Conservation (phyloP, 1,284 basidiomycete genomes). For the Apiotrichum laibachii region DNA sequence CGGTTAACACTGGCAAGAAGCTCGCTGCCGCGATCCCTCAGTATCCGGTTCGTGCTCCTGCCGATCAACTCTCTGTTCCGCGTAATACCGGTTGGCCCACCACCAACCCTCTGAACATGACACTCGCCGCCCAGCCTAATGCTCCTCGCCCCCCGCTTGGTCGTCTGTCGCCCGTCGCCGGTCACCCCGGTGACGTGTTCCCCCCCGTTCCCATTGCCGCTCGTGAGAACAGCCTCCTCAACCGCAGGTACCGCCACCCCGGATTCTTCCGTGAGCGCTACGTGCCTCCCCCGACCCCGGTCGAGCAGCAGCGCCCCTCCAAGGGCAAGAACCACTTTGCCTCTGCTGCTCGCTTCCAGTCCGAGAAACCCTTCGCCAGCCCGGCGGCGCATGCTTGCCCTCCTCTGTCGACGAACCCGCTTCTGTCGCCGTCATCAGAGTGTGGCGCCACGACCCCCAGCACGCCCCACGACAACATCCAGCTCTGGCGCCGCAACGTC, state of each 20-base stretch:
- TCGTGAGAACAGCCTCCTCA: background rate
- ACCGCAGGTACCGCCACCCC: slow-evolving; percentile 1
- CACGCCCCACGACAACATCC: background rate
- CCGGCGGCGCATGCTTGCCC: background rate
- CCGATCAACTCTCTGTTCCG: background rate
- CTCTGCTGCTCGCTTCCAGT: background rate
- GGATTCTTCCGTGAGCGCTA: slow-evolving; percentile 6
- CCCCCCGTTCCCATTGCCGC: background rate
- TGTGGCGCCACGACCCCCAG: background rate
- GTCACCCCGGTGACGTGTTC: background rate
- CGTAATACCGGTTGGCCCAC: background rate
- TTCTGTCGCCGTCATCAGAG: background rate
- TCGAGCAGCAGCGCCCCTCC: background rate
- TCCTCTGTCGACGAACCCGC: background rate
- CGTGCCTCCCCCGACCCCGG: slow-evolving; percentile 1
- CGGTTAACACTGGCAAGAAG: background rate
- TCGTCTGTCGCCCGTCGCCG: background rate
- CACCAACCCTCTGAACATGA: slow-evolving; percentile 1
- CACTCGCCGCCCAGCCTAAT: background rate
- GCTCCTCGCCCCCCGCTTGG: background rate
- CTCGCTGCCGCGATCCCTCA: background rate
- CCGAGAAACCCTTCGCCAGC: background rate
- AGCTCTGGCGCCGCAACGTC: background rate
- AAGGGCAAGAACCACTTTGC: too few species aligned
- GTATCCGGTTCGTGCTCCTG: background rate